phyloP scores from a whole-genome alignment of 202 grass and related monocot genomes.

The Hordeum pubiflorum region DNA sequence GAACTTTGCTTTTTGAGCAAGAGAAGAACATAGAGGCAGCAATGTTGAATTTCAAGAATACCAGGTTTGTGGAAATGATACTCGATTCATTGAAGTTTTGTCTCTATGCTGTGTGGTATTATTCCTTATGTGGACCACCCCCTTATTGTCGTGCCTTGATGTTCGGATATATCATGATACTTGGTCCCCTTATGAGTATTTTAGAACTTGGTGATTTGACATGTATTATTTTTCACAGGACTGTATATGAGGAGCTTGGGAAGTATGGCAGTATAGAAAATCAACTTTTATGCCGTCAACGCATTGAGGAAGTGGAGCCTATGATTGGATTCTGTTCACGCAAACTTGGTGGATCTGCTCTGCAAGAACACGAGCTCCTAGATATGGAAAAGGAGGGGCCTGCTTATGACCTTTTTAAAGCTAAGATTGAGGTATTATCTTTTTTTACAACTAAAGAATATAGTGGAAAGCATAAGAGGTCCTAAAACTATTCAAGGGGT shows the following conservation, averaged over 20 bases:
- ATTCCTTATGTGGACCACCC: neutral
- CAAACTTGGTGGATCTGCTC: slow-evolving; percentile 82
- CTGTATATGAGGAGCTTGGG: slow-evolving; percentile 89
- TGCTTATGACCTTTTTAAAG: slow-evolving; percentile 82
- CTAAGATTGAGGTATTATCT: slow-evolving; percentile 75
- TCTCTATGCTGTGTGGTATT: neutral
- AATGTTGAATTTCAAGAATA: slow-evolving; percentile 93
- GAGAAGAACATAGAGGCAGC: slow-evolving; percentile 89
- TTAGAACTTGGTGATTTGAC: neutral
- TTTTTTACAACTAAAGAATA: slow-evolving; percentile 5
- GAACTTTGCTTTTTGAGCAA: slow-evolving; percentile 92
- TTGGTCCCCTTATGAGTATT: neutral
- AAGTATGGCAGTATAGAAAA: slow-evolving; percentile 95
- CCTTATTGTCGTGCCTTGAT: neutral
- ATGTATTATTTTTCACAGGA: slow-evolving; percentile 33
- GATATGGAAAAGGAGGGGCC: slow-evolving; percentile 75
- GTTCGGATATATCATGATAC: neutral
- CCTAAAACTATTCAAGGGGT: neutral
- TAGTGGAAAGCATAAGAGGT: neutral
- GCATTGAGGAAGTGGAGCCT: slow-evolving; percentile 92
- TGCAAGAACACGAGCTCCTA: slow-evolving; percentile 81
- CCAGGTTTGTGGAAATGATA: slow-evolving; percentile 46
- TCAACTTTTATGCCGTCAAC: slow-evolving; percentile 86
- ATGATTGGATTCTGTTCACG: slow-evolving; percentile 95
- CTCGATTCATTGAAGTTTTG: neutral